phyloP scores from a whole-genome alignment of 345 rosid species.

The Populus tremula region DNA sequence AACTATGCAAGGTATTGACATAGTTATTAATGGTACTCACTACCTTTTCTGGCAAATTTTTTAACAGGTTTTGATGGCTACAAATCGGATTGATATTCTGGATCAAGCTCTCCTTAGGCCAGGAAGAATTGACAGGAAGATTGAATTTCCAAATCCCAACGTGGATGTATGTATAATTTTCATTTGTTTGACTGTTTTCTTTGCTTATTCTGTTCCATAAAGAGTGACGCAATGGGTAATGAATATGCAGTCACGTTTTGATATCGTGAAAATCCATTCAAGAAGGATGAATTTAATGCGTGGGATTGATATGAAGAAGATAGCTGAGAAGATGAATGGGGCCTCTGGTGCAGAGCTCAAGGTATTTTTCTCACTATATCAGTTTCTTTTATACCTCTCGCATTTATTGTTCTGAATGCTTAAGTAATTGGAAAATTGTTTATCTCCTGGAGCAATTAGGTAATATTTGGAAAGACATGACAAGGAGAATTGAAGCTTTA shows the following conservation, averaged over 20 bases:
- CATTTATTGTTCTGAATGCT: not conserved
- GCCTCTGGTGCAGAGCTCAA: slow-evolving; percentile 99
- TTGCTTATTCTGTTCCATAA: not conserved
- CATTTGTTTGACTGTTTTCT: not conserved
- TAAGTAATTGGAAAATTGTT: not conserved
- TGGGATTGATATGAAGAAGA: slow-evolving; percentile 95
- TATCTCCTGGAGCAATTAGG: not conserved
- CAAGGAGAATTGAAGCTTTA: not conserved
- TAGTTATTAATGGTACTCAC: not conserved
- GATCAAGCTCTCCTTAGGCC: slow-evolving; percentile 19
- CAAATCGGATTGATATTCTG: slow-evolving; percentile 21
- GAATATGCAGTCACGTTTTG: slow-evolving; percentile 75
- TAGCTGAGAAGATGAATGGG: slow-evolving; percentile 97
- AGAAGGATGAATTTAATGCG: slow-evolving; percentile 98
- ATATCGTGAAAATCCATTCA: slow-evolving; percentile 95
- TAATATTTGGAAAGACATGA: not conserved
- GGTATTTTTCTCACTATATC: slow-evolving; percentile 39
- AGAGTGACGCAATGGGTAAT: not conserved
- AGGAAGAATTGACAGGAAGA: slow-evolving; percentile 21
- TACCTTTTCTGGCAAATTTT: not conserved
- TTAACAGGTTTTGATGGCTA: slow-evolving; percentile 92
- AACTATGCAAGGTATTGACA: not conserved
- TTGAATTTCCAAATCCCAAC: slow-evolving; percentile 64
- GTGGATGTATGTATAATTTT: slow-evolving; percentile 52
- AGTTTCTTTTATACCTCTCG: not conserved